Percentiles rank a stretch among this genome's conserved stretches.
phyloP scores from a whole-genome alignment of 2,329 filamentous ascomycete species.

The Myriosclerotinia scirpicola region DNA sequence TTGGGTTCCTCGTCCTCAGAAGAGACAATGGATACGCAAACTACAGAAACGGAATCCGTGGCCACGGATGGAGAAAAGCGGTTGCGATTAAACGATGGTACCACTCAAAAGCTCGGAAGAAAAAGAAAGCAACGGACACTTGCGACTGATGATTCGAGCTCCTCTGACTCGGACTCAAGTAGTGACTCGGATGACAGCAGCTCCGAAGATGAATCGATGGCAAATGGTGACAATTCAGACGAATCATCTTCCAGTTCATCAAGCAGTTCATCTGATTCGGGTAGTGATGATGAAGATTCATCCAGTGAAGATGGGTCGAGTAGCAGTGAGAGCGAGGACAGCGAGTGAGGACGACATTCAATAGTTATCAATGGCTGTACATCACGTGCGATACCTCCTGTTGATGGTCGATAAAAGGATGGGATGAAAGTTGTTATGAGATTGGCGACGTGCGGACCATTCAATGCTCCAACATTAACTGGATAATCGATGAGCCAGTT shows the following conservation, averaged over 20 bases:
- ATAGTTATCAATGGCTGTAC: not conserved
- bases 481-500: not conserved
- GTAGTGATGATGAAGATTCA: constrained; percentile 21
- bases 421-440: not conserved
- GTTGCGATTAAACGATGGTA: constrained; percentile 48
- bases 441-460: not conserved
- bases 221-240: constrained; percentile 20
- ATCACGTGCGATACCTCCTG: not conserved
- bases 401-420: not conserved
- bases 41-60: constrained; percentile 20
- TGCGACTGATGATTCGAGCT: constrained; percentile 33
- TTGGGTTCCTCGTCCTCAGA: constrained; percentile 44
- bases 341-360: constrained; percentile 14
- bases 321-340: constrained; percentile 21
- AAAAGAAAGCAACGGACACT: constrained; percentile 48
- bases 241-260: constrained; percentile 32
- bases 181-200: constrained; percentile 30
- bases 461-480: not conserved
- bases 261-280: constrained; percentile 30
- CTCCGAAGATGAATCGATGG: constrained; percentile 30
- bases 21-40: constrained; percentile 26
- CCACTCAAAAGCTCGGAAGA: constrained; percentile 47
- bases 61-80: constrained; percentile 44
- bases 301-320: constrained; percentile 16
- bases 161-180: constrained; percentile 27